A percentile compares a stretch with the other conserved stretches of the same genome.
Evolutionary conservation across 805 yeast genomes (phyloP).

Genomic region (Myxozyma mucilagina): DNA sequence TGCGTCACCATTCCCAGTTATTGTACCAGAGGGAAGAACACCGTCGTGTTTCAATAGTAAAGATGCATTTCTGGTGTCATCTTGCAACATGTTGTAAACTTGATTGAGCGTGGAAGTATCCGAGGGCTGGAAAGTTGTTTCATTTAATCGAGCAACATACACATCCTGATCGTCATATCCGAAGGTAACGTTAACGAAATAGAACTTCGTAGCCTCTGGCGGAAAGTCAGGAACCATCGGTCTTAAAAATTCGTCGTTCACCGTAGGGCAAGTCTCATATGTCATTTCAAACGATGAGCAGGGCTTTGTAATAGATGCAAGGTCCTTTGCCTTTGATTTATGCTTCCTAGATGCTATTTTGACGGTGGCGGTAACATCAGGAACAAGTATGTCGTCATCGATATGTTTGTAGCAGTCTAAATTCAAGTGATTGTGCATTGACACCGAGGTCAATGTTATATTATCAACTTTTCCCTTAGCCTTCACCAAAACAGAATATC

Average conservation of each 20-base stretch:
- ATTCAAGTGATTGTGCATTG: conserved; percentile 6
- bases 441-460: neutral
- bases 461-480: neutral
- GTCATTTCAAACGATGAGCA: neutral
- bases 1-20: conserved; percentile 22
- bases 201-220: conserved; percentile 38
- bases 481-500: conserved; percentile 21
- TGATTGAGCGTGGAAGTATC: neutral
- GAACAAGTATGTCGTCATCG: neutral
- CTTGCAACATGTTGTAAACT: neutral
- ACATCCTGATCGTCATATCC: conserved; percentile 39
- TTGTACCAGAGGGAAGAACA: neutral
- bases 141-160: conserved; percentile 37
- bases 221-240: conserved; percentile 30
- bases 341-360: neutral
- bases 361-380: conserved; percentile 6
- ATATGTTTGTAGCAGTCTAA: conserved; percentile 25
- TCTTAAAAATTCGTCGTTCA: neutral
- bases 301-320: neutral
- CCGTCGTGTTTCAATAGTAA: conserved; percentile 10
- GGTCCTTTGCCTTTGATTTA: neutral
- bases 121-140: conserved; percentile 23
- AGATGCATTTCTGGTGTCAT: conserved; percentile 17
- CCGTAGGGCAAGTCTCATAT: neutral
- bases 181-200: conserved; percentile 39